Evolutionary conservation across 2,329 filamentous ascomycete genomes (phyloP).

Genomic region (Alternaria angustiovoidea): DNA sequence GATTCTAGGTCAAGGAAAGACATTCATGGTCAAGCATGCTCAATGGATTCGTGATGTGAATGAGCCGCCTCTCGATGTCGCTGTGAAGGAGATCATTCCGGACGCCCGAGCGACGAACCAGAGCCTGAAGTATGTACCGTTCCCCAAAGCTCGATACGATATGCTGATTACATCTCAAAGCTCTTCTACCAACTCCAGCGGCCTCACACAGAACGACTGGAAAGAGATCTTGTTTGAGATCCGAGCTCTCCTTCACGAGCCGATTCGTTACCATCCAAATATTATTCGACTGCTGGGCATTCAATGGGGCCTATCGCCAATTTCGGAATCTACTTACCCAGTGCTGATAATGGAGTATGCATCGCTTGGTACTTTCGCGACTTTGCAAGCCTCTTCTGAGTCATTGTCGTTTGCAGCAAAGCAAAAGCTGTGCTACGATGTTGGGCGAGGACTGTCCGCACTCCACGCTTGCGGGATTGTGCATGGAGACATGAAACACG

Average conservation of each 20-base stretch:
- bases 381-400: constrained; percentile 9
- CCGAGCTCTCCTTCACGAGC: not conserved
- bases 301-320: constrained; percentile 14
- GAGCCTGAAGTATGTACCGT: no score
- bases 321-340: constrained; percentile 8
- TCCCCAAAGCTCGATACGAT: no score
- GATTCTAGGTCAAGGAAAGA: not conserved
- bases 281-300: not conserved
- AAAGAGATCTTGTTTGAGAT: not conserved
- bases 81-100: not conserved
- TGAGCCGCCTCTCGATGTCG: not conserved
- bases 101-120: no score
- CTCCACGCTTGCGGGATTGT: constrained; percentile 19
- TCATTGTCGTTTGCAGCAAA: constrained; percentile 8
- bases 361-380: constrained; percentile 12
- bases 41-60: not conserved
- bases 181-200: not conserved
- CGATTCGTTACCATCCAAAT: not conserved
- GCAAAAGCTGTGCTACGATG: constrained; percentile 22
- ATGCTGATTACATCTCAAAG: no score
- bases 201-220: not conserved
- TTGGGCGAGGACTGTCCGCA: constrained; percentile 9
- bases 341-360: constrained; percentile 20
- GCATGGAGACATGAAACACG: constrained; percentile 23
- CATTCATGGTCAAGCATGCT: not conserved